Conservation (phyloP, 1,284 basidiomycete genomes). For the Phellopilus nigrolimitatus region DNA sequence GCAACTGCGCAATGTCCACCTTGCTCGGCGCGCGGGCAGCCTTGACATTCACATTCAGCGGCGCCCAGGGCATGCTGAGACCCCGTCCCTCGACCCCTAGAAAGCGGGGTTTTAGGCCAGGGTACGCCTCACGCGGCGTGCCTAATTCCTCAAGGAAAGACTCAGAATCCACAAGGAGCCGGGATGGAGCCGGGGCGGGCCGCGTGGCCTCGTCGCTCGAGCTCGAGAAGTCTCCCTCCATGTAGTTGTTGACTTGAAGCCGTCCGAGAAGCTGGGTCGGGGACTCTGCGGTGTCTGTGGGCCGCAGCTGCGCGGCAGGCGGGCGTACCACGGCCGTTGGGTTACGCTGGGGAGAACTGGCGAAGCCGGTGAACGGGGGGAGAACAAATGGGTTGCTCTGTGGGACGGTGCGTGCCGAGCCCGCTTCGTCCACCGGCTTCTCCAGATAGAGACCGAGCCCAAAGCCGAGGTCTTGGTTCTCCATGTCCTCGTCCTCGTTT, state of each 20-base stretch:
- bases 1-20: neutral
- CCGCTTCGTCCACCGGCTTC: neutral
- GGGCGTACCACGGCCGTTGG: constrained; percentile 7
- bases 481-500: constrained; percentile 15
- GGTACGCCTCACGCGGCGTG: neutral
- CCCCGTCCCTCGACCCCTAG: constrained; percentile 4
- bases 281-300: neutral
- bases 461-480: constrained; percentile 13
- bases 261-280: constrained; percentile 10
- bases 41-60: constrained; percentile 14
- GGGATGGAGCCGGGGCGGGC: neutral
- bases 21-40: neutral
- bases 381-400: neutral
- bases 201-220: constrained; percentile 15
- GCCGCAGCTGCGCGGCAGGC: neutral
- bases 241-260: constrained; percentile 17
- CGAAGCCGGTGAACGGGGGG: neutral
- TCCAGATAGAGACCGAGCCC: constrained; percentile 18
- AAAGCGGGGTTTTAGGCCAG: constrained; percentile 4
- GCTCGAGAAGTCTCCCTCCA: constrained; percentile 16
- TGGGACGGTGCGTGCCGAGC: neutral
- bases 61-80: constrained; percentile 9
- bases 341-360: constrained; percentile 4
- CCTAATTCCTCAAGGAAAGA: neutral
- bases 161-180: neutral